Base-by-base conservation (phyloP, 2,329 filamentous ascomycete genomes). In the Ascochyta viciae-villosae region DNA sequence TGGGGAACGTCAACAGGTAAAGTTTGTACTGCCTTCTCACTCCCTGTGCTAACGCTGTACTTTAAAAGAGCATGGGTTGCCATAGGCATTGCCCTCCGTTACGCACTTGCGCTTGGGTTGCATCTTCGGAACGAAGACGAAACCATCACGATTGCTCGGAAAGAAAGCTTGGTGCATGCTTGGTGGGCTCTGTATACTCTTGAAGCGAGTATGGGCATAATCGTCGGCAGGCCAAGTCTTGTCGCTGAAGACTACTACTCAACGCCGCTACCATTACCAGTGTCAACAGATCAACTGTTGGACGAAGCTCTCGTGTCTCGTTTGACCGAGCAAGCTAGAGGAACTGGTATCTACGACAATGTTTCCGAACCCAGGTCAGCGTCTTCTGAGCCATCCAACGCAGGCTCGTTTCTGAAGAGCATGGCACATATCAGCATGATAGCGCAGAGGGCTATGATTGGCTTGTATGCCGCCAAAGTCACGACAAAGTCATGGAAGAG, bases 101-200 rank as follows among this genome's bases (percentile, higher is more conserved):
- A 71, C 51, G 74, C 71, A n/a, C 60, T 68, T 40, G 69, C 69
- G 10, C 64, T 72, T 13, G 76, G 74, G 10, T 57, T 78, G 6
- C 74, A 78, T 47, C 49, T 77, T 19, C 63, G 68, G 24, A 74
- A 75, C 39, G 62, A 70, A 9, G 62, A 66, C 43, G 60, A 61
- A 5, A 60, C 62, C 16, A 46, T 66, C 5, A 27, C 54, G 6
- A 43, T 56, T 4, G 39, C 57, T 10, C 54, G 64, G 22, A 74
- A 66, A 54, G 74, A 76, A 52, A 62, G 61, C 4, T 51, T 72
- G 31, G 63, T 70, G 16, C 66, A 68, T 19, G 65, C 73, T 16
- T 78, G 76, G 76, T 77, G 76, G 72, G 68, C 70, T 22, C 48
- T 78, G 8, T 70, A 72, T 37, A 67, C 65, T 1, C 42, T 76